These are phyloP conservation scores for Aspergillus pseudonomiae DNA, from an alignment of 2,329 filamentous ascomycete species.

Conservation along the genomic window DNA sequence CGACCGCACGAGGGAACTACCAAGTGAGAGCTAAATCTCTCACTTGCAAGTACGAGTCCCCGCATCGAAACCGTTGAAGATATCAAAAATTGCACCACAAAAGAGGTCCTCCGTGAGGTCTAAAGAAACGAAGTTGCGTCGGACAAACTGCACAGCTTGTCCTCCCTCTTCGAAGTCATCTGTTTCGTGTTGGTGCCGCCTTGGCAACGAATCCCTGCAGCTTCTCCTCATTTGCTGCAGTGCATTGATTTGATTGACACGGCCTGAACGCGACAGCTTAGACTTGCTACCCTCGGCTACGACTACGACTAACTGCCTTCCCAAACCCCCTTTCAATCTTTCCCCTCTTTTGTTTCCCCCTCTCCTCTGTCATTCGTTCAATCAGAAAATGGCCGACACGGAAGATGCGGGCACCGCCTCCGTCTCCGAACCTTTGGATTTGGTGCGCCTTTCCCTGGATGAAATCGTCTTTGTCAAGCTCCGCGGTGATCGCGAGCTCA, in stretches of 20 bases:
- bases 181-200: conserved; percentile 2
- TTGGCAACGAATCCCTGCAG: conserved; percentile 8
- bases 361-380: conserved; percentile 7
- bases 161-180: not conserved
- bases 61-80: conserved; percentile 20
- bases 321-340: not conserved
- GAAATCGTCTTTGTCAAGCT: conserved; percentile 98
- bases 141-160: not conserved
- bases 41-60: conserved; percentile 26
- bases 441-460: conserved; percentile 91
- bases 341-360: not conserved
- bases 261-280: conserved; percentile 4
- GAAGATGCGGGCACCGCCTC: conserved; percentile 70
- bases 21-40: conserved; percentile 33
- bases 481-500: conserved; percentile 90
- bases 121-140: not conserved
- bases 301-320: not conserved
- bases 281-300: conserved; percentile 1
- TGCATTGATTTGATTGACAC: not conserved
- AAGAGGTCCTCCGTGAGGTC: not conserved
- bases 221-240: conserved; percentile 15
- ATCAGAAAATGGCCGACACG: conserved; percentile 72
- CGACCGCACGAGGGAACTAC: conserved; percentile 27
- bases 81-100: not conserved
- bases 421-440: conserved; percentile 89